Evolutionary conservation across 257 asterid genomes (phyloP), one percentile per base, ranked within the genome.

Genomic region (Plantago elongata): DNA sequence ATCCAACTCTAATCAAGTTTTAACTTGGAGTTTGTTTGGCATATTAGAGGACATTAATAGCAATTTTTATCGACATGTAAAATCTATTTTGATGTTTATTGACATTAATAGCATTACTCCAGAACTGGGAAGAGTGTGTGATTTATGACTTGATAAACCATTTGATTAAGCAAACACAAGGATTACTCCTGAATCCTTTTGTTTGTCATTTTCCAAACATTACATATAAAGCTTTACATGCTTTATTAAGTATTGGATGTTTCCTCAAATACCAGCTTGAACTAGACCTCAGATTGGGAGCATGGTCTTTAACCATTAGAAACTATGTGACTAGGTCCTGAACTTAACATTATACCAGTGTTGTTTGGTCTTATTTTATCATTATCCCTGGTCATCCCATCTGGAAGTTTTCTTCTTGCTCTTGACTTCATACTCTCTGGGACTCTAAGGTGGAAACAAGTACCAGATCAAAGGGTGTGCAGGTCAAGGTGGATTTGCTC

Each of bases 381-480:
- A 43, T 34, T 55, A 40, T 7, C 42, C 27, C 42, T 51, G 30
- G 46, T 14, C 50, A 54, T 37, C 71, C 67, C 34, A 62, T 49
- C 58, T 43, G 66, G 63, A 62, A 42, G 61, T 57, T 57, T 51
- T 42, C 67, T 70, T 45, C 67, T 52, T 7, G 30, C 62, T 65
- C 60, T 45, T 61, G 72, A 63, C 65, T 62, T 72, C 63, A 54
- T 50, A 63, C 15, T 69, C 62, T 74, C 43, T 30, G 72, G 68
- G 54, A 69, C 61, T 50, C 45, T 16, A 64, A 93, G 99, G 96
- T 74, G 90, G 95, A 63, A 72, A 77, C 68, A 85, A 83, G 78
- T 93, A 93, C 83, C 95, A 85, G 79, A 93, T 93, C 58, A 93
- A 85, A 81, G 99, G 99, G 5, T 83, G 97, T 79, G 99, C 99